Base-by-base conservation (phyloP, 129 eudicot species). In the Tagetes patula region DNA sequence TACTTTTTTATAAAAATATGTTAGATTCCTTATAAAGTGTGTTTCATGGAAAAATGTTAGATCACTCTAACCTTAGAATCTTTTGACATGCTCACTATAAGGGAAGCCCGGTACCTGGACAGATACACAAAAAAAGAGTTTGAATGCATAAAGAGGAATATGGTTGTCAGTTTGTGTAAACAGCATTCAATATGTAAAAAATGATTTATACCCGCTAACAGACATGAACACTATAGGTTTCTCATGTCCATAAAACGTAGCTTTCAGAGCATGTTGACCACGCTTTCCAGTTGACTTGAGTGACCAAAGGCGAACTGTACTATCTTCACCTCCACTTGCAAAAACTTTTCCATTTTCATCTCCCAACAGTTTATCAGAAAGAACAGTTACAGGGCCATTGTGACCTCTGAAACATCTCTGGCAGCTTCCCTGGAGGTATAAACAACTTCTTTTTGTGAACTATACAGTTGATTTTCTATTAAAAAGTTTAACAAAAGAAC, bases 11-110 rank as follows among this genome's bases (percentile, higher is more conserved):
- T 43, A 12, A 4, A 32, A 71, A 46, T n/a, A 52, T 41, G 69
- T 80, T 53, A 70, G 68, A 75, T 47, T 39, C 27, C 38, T 72
- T 34, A 49, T 14, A 43, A 31, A 20, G 5, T 59, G 63, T 47
- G 43, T 46, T 30, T 46, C 41, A 6, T 39, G n/a, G n/a, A n/a
- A n/a, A n/a, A n/a, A n/a, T n/a, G n/a, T n/a, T n/a, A n/a, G n/a
- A n/a, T n/a, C n/a, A n/a, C n/a, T n/a, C n/a, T n/a, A n/a, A 92
- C 96, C 96, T 89, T 89, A 10, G 95, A 90, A 82, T 92, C 85
- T 76, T 79, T 89, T 56, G 98, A 84, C 78, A 89, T 78, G 86
- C 92, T 89, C 72, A 82, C 89, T 84, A 93, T 38, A 67, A 87
- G 88, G 60, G 98, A 89, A 65, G 82, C 54, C 70, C 74, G 85